Evolutionary conservation across 805 yeast species (phyloP), one percentile per base, ranked within the genome.

Genomic region (Yamadazyma sp.): DNA sequence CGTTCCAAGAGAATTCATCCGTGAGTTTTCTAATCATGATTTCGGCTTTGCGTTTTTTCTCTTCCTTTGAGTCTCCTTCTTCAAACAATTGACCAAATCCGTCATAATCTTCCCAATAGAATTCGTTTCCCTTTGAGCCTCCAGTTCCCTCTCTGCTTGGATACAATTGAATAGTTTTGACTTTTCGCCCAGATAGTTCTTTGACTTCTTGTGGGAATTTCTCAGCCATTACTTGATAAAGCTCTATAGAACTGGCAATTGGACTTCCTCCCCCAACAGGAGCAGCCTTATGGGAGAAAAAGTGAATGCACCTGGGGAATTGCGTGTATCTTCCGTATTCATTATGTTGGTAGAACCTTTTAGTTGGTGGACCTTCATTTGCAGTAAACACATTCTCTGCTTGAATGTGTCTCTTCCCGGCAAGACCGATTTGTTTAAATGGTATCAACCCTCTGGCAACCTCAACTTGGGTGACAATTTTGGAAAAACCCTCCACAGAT

Each of bases 1-100:
- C 45, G 29, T 40, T 46, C 57, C 59, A 60, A 10, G 47, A 41
- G 30, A 47, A 47, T 29, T 52, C 47, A 3, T 49, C 48, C 36
- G 57, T 55, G 8, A 58, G 40, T 6, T 38, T 55, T n/a, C 41
- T 44, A 11, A 54, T 53, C 10, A 49, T 18, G 5, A 23, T 24
- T 22, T 41, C 54, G 4, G 62, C 64, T 27, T 53, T 52, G 19
- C 6, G 46, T 36, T 21, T 44, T 55, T 7, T 50, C 4, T 45
- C 37, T 23, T 44, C 57, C 5, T 52, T 12, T 28, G 48, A 51
- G 30, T 57, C 61, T 3, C 38, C 44, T 4, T 40, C 42, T 5
- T 39, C 26, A 13, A 50, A 48, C n/a, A 56, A 40, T 22, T 55
- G 42, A 7, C 66, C 66, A 42, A 57, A 60, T 15, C 58, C 50